Base-by-base conservation (phyloP, 1,284 basidiomycete genomes). In the Dichomitus squalens region DNA sequence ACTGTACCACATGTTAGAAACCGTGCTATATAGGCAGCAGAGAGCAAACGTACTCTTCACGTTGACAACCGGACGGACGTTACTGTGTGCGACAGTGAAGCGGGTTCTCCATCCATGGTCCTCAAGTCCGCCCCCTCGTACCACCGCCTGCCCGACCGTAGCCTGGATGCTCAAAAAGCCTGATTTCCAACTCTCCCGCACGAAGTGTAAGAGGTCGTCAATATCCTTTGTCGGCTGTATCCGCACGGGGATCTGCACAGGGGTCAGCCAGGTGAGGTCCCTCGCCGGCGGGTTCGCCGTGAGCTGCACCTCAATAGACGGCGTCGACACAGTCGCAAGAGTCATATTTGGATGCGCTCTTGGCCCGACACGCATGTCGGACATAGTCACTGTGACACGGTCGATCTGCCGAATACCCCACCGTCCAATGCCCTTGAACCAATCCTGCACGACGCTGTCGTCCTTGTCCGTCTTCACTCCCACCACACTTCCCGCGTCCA, bases 401-500 rank as follows among this genome's bases (percentile, higher is more conserved):
- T 81, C 79, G 43, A 92, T 64, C 12, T 68, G 71, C 29, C 76
- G 75, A 34, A 91, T 78, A 2, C 87, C 81, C 81, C 87, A 86
- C 43, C 87, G 79, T 1, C 87, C 87, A 27, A 91, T 55, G 2
- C 79, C 75, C 71, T 87, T 90, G 83, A 85, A 88, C 23, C 82
- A 59, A 53, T 72, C 71, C 16, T 65, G 60, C 40, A 83, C 61
- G 12, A 82, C 46, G 39, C 81, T 77, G 50, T 75, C 73, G 29
- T 76, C 71, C 12, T 72, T 65, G 9, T 76, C 72, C 7, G 73
- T 71, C 54, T 80, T 81, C 18, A 88, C 79, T 3, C 82, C 86
- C 9, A 88, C 73, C 31, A 84, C 73, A 4, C 76, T 69, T 1
- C 86, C 87, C 7, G 85, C 87, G 67, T 92, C 84, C 16, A 92